Percentiles rank a stretch among this genome's conserved stretches.
Evolutionary conservation across 2,329 filamentous ascomycete genomes (phyloP).

Genomic region (Ascochyta rabiei): DNA sequence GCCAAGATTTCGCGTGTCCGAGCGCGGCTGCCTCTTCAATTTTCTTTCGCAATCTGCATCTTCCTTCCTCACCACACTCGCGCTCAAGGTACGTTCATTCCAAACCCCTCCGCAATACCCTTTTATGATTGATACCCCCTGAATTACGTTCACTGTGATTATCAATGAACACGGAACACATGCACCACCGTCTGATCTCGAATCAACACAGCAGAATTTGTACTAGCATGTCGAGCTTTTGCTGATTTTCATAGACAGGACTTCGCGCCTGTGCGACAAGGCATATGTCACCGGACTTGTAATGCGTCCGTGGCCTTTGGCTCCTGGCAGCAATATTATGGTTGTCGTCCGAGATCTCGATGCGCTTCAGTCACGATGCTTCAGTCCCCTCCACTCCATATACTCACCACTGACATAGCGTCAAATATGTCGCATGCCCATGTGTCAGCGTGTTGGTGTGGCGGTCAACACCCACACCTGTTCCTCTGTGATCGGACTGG

Average conservation of each 20-base stretch:
- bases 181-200: constrained; percentile 64
- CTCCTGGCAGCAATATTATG: neutral
- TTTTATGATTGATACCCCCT: constrained; percentile 59
- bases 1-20: constrained; percentile 37
- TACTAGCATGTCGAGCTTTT: constrained; percentile 1
- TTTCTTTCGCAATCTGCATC: constrained; percentile 30
- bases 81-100: constrained; percentile 32
- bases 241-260: constrained; percentile 27
- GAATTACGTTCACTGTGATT: constrained; percentile 60
- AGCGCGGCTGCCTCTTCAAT: constrained; percentile 27
- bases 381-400: neutral
- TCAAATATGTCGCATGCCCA: neutral
- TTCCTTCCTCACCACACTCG: constrained; percentile 29
- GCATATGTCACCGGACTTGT: neutral
- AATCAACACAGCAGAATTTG: constrained; percentile 13
- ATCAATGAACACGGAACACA: constrained; percentile 64
- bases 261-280: neutral
- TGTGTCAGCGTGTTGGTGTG: neutral
- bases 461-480: neutral
- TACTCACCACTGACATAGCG: neutral
- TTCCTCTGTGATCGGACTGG: neutral
- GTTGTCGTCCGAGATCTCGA: neutral
- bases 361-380: neutral
- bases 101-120: constrained; percentile 5
- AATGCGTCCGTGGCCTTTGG: neutral